Evolutionary conservation across 169 alveolate genomes (phyloP).

Genomic region (Amoebophrya sp.): DNA sequence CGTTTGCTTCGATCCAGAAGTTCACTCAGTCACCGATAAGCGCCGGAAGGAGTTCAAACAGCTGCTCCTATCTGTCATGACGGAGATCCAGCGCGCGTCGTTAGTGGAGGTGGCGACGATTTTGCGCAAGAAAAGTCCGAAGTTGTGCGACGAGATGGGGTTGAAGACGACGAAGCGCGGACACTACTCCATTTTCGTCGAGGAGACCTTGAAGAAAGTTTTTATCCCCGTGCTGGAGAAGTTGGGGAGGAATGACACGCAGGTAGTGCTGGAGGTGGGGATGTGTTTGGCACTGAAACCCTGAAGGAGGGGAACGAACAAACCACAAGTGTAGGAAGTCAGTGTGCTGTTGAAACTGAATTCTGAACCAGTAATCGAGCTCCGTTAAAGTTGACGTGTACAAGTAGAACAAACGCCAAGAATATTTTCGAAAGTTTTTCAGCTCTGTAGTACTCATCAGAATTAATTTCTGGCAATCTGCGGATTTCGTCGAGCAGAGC

Average conservation of each 20-base stretch:
- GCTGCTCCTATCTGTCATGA: neutral
- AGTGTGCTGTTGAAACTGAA: no score
- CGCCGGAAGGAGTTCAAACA: neutral
- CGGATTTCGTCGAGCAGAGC: no score
- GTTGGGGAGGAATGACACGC: neutral
- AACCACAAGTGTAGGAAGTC: no score
- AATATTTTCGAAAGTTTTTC: no score
- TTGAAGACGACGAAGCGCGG: no score
- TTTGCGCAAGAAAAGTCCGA: neutral
- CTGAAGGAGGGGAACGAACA: no score
- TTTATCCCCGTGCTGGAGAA: neutral
- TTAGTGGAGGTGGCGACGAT: neutral
- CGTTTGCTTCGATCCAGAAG: neutral
- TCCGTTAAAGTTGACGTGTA: no score
- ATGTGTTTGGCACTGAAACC: no score
- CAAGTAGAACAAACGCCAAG: no score
- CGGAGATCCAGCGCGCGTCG: neutral
- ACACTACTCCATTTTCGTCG: neutral
- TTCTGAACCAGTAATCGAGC: no score
- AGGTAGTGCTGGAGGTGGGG: neutral
- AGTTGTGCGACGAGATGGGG: neutral
- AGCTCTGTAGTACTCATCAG: no score
- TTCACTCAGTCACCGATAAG: neutral
- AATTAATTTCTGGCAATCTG: no score
- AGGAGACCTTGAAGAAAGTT: neutral